Conservation (phyloP, 1,284 basidiomycete species). For the Mycena sp. region DNA sequence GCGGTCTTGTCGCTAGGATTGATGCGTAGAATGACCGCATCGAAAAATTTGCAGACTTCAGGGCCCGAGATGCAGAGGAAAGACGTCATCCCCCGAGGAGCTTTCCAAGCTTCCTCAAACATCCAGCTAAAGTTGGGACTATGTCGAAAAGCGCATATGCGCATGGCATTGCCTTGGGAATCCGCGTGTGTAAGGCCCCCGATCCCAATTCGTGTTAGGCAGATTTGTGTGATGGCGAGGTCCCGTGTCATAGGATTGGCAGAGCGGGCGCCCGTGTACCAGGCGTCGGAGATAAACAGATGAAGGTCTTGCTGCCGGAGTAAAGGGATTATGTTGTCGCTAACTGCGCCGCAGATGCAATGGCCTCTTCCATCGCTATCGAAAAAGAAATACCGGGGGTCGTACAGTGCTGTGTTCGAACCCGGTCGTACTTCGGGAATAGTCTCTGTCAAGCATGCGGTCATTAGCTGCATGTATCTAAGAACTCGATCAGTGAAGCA, state of each 20-base stretch:
- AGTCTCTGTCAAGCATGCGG: conserved; percentile 27
- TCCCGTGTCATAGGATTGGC: background rate
- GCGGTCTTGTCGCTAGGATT: conserved; percentile 23
- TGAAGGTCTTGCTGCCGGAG: conserved; percentile 14
- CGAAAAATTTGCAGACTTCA: conserved; percentile 22
- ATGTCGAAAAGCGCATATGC: conserved; percentile 24
- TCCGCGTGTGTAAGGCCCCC: conserved; percentile 25
- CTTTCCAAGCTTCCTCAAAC: conserved; percentile 29
- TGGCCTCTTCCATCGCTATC: conserved; percentile 17
- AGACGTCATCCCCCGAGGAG: conserved; percentile 17
- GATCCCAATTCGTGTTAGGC: conserved; percentile 18
- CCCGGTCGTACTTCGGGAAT: conserved; percentile 27
- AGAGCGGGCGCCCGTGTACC: conserved; percentile 24
- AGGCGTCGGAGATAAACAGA: conserved; percentile 24
- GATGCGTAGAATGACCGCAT: conserved; percentile 27
- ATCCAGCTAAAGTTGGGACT: conserved; percentile 22
- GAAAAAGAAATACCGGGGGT: conserved; percentile 28
- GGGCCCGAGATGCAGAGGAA: conserved; percentile 25
- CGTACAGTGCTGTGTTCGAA: conserved; percentile 13
- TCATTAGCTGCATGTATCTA: conserved; percentile 20
- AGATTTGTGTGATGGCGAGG: conserved; percentile 22
- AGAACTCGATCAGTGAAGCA: background rate
- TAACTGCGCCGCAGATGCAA: conserved; percentile 10
- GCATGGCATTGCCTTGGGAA: conserved; percentile 22
- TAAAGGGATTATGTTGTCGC: conserved; percentile 17